These are phyloP conservation scores for Fusarium multiceps DNA, from an alignment of 2,329 filamentous ascomycete species.

Conservation along the genomic window DNA sequence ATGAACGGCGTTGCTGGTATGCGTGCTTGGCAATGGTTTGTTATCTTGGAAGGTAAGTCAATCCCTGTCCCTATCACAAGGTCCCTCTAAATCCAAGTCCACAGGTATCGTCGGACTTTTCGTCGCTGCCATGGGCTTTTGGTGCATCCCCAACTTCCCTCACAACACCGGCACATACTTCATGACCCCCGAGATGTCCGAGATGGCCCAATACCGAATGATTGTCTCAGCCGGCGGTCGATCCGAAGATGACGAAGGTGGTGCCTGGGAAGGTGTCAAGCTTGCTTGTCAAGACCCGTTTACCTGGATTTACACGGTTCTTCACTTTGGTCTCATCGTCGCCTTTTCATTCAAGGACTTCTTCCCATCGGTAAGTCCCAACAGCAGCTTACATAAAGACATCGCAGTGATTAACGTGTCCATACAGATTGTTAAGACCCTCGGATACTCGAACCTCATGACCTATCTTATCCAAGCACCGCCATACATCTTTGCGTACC, in stretches of 20 bases:
- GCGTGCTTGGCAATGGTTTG: conserved; percentile 2
- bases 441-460: not conserved
- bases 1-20: not conserved
- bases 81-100: not conserved
- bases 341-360: conserved; percentile 2
- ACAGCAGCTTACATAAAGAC: too few relatives aligned
- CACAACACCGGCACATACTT: conserved; percentile 3
- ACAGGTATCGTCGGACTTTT: not conserved
- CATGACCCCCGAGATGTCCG: not conserved
- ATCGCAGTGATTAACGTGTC: not conserved
- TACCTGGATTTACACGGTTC: not conserved
- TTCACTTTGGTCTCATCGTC: conserved; percentile 3
- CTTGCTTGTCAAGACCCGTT: not conserved
- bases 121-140: not conserved
- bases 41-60: not conserved
- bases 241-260: conserved; percentile 1
- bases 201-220: not conserved
- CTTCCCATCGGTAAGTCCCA: not conserved
- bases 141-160: not conserved
- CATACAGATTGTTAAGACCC: not conserved
- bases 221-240: not conserved
- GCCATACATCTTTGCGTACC: not conserved
- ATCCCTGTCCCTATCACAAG: not conserved
- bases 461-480: not conserved
- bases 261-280: conserved; percentile 6